phyloP scores from a whole-genome alignment of 1,139 yeast species.

The Nadsonia starkeyi-henricii region DNA sequence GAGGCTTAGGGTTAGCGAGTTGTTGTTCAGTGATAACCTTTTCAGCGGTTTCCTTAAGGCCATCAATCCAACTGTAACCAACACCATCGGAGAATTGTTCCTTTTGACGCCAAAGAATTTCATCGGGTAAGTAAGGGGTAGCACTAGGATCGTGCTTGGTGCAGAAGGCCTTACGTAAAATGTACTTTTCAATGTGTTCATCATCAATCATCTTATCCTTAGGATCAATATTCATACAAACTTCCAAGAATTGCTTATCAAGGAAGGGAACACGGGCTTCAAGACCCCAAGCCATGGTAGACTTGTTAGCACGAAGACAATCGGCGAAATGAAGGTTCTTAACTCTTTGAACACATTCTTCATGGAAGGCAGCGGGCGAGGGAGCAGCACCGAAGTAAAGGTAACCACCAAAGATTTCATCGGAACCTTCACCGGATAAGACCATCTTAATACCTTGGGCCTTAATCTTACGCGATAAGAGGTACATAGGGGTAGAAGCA shows the following conservation, averaged over 20 bases:
- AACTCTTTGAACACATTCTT: slow-evolving; percentile 88
- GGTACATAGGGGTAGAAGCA: slow-evolving; percentile 98
- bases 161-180: slow-evolving; percentile 93
- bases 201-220: slow-evolving; percentile 69
- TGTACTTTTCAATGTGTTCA: slow-evolving; percentile 85
- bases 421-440: slow-evolving; percentile 96
- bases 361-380: slow-evolving; percentile 77
- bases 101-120: slow-evolving; percentile 98
- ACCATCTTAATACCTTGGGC: slow-evolving; percentile 99
- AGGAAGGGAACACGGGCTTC: slow-evolving; percentile 99
- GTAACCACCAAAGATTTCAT: slow-evolving; percentile 97
- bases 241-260: slow-evolving; percentile 83
- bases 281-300: slow-evolving; percentile 99
- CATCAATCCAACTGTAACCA: slow-evolving; percentile 98
- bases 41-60: slow-evolving; percentile 91
- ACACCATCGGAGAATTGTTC: slow-evolving; percentile 99
- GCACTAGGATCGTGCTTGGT: slow-evolving; percentile 58
- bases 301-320: slow-evolving; percentile 96
- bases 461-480: slow-evolving; percentile 88
- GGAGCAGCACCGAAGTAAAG: slow-evolving; percentile 96
- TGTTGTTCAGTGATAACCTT: slow-evolving; percentile 75
- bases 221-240: slow-evolving; percentile 91
- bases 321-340: slow-evolving; percentile 95
- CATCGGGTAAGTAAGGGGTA: slow-evolving; percentile 83
- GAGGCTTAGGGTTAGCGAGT: slow-evolving; percentile 76